Evolutionary conservation across 2,329 filamentous ascomycete species (phyloP), one percentile per base, ranked within the genome.

Genomic region (Rhinocladiella mackenziei): DNA sequence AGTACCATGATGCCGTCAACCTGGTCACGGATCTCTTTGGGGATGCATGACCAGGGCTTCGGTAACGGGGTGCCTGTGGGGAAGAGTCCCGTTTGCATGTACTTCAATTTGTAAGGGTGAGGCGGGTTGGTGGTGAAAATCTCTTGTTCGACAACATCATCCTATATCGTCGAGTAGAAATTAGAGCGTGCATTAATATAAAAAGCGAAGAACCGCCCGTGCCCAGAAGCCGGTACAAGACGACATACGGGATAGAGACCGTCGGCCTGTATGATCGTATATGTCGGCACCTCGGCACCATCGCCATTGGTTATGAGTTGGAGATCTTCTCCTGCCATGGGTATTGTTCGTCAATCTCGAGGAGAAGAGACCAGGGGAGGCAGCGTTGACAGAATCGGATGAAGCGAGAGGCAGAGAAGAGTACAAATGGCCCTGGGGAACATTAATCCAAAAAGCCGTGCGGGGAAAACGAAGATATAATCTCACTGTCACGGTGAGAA

Each of bases 201-300:
- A 33, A 5, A 8, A 23, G n/a, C 17, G 29, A 4, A 19, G 22
- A 22, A 43, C 13, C 25, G 20, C 8, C 17, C 15, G 17, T 2
- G 14, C 13, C 13, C 19, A 23, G 15, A 18, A 7, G 3, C 32
- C 10, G 20, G 14, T 5, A 22, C 17, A 10, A 9, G 6, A 18
- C 9, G 23, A 19, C 39, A 15, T 50, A 54, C 53, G 11, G 53
- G 48, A 36, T 56, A 56, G 10, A 56, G 41, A 13, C 53, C 53
- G 25, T 56, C 53, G 10, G 53, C 53, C 31, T 56, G 53, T 9
- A 56, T 48, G 34, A 56, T 54, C 18, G 48, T 54, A 38, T 48
- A 56, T 23, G 46, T 50, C 11, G 39, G 47, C n/a, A n/a, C n/a
- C n/a, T n/a, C n/a, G n/a, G n/a, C n/a, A n/a, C n/a, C n/a, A n/a